Evolutionary conservation across 371 early-diverging fungal species (phyloP), one percentile per base, ranked within the genome.

Genomic region (Mortierella sp.): DNA sequence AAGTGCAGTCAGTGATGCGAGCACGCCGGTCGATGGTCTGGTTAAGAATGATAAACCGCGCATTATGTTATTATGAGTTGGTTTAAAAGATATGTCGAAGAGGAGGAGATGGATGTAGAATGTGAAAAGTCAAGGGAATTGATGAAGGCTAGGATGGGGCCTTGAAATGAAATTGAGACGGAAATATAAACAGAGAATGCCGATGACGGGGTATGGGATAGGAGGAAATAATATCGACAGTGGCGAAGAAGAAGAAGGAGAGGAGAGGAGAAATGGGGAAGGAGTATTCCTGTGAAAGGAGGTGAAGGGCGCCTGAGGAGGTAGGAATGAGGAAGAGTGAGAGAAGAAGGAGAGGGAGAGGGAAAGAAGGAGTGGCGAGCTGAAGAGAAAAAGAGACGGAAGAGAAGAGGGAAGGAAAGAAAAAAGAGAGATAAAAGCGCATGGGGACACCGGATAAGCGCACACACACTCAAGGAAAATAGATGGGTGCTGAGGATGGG

Each of bases 261-360:
- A 11, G 42, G 10, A 63, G 21, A 34, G 42, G 42, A 28, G 63
- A 26, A 3, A 24, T 10, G 44, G 10, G 10, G 8, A 7, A 24
- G 38, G 5, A 21, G 19, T 31, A 34, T 31, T 42, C 68, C 68
- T 68, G 68, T 68, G 24, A 42, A 68, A 68, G 68, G 68, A 68
- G 38, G 68, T 68, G 42, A 10, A 68, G 68, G 68, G 68, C 44
- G 68, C 68, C 68, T 63, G 38, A 63, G 31, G 63, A 63, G 63
- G 19, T 34, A 31, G 50, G 14, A 50, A 55, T 24, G 38, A 24
- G 7, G 16, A 7, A 9, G 38, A 63, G 21, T 19, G 28, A 31
- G 34, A 60, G 16, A 31, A 16, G 14, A 60, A 60, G 16, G 21
- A 34, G 63, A 34, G 11, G 14, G 60, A 57, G 60, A 54, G 8